phyloP scores from a whole-genome alignment of 768 basidiomycete species.

The Imleria badia region DNA sequence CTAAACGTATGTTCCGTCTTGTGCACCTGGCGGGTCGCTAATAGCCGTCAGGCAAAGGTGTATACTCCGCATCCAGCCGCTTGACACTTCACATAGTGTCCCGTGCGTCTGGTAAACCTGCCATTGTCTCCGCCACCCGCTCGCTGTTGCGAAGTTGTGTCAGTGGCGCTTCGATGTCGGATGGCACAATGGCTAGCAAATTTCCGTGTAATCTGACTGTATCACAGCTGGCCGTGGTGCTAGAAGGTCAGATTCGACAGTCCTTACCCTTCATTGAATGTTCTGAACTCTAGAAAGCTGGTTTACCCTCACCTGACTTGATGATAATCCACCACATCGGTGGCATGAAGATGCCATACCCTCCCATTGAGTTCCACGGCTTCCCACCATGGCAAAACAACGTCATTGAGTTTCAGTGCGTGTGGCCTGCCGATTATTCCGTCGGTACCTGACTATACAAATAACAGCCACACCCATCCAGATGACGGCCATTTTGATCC shows the following conservation, averaged over 20 bases:
- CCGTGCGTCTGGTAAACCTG: conserved; percentile 60
- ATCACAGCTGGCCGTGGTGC: conserved; percentile 43
- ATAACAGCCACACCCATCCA: conserved; percentile 22
- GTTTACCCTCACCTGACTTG: conserved; percentile 69
- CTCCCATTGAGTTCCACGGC: conserved; percentile 65
- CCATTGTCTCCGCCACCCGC: conserved; percentile 55
- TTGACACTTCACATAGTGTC: conserved; percentile 59
- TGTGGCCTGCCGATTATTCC: background rate
- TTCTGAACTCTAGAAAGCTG: conserved; percentile 43
- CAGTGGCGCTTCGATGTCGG: background rate
- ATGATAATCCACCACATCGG: conserved; percentile 69
- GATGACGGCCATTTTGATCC: conserved; percentile 7
- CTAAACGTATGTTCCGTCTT: conserved; percentile 20
- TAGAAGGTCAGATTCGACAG: conserved; percentile 54
- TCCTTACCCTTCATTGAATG: background rate
- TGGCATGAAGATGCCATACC: conserved; percentile 33
- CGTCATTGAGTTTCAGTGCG: conserved; percentile 78
- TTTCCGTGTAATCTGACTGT: conserved; percentile 40
- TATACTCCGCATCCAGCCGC: conserved; percentile 14
- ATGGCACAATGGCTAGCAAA: background rate
- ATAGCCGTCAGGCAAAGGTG: conserved; percentile 12
- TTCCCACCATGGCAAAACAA: conserved; percentile 88
- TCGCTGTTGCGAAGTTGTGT: conserved; percentile 37
- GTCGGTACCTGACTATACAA: conserved; percentile 2
- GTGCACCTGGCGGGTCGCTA: conserved; percentile 5